Base-by-base conservation (phyloP, 768 basidiomycete genomes). In the Imleria badia region DNA sequence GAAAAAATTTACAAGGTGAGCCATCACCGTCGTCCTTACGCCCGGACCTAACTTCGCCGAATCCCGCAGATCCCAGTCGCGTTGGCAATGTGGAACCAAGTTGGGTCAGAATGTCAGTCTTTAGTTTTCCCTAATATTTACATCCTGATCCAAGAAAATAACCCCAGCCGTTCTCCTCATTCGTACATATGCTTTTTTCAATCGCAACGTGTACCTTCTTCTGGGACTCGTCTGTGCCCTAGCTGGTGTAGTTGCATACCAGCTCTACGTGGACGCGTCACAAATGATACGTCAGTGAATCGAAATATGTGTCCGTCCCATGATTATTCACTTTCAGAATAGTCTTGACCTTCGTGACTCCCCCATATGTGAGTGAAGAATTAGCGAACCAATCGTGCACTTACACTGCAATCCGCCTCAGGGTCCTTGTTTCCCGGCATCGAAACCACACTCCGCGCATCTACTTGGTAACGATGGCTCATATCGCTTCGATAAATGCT, bases 41-140 rank as follows among this genome's bases (percentile, higher is more conserved):
- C 22, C 5, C 12, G 10, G 6, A 26, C 36, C 45, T 6, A 48
- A 44, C 33, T 50, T 35, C 19, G 4, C 29, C n/a, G 11, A 26
- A 36, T 30, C 29, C 26, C 52, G 51, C 45, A 91, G 89, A 83
- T 90, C 48, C 89, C 89, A 6, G 89, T 91, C 52, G 84, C 85
- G 7, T 78, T 91, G 45, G 88, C 88, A 17, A 86, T 90, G 83
- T 91, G 88, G 88, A 91, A 91, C 63, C 89, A 91, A 80, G 87
- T 89, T 51, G 85, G 86, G 42, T 87, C 88, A 44, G 87, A 91
- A 75, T 84, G 87, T 85, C 58, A 56, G 78, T 73, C 47, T 15
- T 36, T 40, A 23, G 33, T 42, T 44, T 19, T 29, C 31, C 14
- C 6, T 6, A 3, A 19, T 12, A 40, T 30, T 31, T 46, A 15